These are phyloP conservation scores for Penicillium pancosmium DNA, from an alignment of 495 filamentous ascomycete species.

Conservation along the genomic window DNA sequence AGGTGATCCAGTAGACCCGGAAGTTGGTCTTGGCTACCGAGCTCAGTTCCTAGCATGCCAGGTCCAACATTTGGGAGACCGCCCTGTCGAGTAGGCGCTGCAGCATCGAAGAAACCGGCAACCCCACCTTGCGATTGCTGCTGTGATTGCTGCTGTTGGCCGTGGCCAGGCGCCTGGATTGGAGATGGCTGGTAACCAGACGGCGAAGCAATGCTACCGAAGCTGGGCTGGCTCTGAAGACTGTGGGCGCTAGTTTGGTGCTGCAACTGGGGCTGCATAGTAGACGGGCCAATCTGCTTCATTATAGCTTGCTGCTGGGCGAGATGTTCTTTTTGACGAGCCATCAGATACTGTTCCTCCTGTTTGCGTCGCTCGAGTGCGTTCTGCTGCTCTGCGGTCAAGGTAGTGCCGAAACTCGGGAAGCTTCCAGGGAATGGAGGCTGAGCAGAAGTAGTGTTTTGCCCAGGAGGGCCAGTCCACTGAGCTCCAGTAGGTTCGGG, in stretches of 20 bases:
- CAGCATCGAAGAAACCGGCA: constrained; percentile 72
- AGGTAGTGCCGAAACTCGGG: constrained; percentile 94
- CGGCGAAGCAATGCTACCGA: constrained; percentile 88
- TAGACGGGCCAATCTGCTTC: constrained; percentile 64
- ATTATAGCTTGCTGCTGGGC: constrained; percentile 81
- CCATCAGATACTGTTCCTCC: constrained; percentile 96
- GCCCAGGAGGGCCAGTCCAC: constrained; percentile 41
- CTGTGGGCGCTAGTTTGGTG: constrained; percentile 95
- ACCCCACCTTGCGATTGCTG: constrained; percentile 44
- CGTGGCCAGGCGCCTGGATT: constrained; percentile 67
- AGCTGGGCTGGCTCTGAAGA: constrained; percentile 93
- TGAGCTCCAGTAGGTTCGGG: constrained; percentile 53
- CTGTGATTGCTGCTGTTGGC: constrained; percentile 43
- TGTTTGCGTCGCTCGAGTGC: constrained; percentile 94
- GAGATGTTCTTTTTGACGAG: constrained; percentile 90
- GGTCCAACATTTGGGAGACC: constrained; percentile 48
- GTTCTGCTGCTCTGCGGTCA: constrained; percentile 97
- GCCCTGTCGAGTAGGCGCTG: constrained; percentile 42
- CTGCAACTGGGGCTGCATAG: constrained; percentile 64
- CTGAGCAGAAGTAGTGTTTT: constrained; percentile 66
- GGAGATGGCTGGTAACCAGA: constrained; percentile 73
- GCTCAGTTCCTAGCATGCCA: constrained; percentile 53
- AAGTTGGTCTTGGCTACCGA: constrained; percentile 61
- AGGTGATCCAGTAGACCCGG: constrained; percentile 62
- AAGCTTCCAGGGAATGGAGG: constrained; percentile 95